phyloP scores from a whole-genome alignment of 2,329 filamentous ascomycete genomes.

The Penicillium sp. region DNA sequence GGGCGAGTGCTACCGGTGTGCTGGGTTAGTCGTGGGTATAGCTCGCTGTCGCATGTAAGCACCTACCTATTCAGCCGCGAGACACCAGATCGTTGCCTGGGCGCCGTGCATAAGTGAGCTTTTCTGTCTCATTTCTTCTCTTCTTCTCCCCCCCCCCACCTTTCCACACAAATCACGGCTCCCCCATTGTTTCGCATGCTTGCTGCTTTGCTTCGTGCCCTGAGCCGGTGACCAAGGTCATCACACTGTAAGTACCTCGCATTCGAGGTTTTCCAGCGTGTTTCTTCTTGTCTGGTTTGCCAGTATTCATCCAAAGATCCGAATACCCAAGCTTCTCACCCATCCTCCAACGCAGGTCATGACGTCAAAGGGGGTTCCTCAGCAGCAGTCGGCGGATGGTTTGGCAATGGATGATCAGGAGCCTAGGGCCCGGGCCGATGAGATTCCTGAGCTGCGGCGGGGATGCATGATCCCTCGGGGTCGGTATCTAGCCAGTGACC shows the following conservation, averaged over 20 bases:
- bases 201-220: background rate
- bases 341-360: background rate
- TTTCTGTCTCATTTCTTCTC: no score
- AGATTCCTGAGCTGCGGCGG: constrained; percentile 24
- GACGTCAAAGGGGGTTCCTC: background rate
- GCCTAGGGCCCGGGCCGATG: constrained; percentile 4
- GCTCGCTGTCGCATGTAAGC: background rate
- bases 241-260: background rate
- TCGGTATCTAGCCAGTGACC: constrained; percentile 17
- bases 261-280: background rate
- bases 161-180: background rate
- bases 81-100: background rate
- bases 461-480: background rate
- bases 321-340: background rate
- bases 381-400: background rate
- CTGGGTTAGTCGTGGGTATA: background rate
- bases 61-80: background rate
- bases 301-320: background rate
- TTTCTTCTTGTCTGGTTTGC: background rate
- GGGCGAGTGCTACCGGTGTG: background rate
- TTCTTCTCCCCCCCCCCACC: background rate
- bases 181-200: background rate
- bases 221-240: background rate
- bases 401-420: background rate
- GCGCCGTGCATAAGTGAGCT: no score